Evolutionary conservation across 805 yeast species (phyloP).

Genomic region (Alloascoidea africana): DNA sequence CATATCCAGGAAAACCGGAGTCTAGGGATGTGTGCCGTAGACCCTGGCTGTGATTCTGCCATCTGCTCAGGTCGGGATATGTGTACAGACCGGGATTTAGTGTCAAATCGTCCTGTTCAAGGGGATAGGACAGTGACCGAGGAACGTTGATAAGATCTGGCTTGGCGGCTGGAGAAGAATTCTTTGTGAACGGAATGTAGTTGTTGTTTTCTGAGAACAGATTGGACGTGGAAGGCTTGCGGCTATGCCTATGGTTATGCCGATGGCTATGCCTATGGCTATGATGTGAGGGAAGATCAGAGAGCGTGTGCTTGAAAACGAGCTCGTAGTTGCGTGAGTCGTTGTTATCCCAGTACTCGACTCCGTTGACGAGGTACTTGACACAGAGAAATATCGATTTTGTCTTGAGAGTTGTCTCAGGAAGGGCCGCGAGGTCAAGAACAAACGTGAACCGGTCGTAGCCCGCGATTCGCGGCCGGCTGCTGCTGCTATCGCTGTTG

Average conservation of each 20-base stretch:
- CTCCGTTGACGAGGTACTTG: slow-evolving; percentile 29
- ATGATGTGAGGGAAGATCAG: background rate
- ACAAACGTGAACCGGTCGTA: slow-evolving; percentile 65
- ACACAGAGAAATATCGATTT: slow-evolving; percentile 37
- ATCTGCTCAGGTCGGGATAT: background rate
- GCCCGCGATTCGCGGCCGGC: too few relatives aligned
- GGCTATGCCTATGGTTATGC: background rate
- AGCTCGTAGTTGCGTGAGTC: slow-evolving; percentile 39
- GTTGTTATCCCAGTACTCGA: slow-evolving; percentile 74
- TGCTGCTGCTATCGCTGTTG: slow-evolving; percentile 9
- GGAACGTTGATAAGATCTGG: background rate
- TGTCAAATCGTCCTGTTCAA: background rate
- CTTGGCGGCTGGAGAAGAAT: background rate
- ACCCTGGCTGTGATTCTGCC: background rate
- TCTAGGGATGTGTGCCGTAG: too few relatives aligned
- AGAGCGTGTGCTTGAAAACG: slow-evolving; percentile 16
- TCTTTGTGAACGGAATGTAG: background rate
- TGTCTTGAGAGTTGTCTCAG: slow-evolving; percentile 13
- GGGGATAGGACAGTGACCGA: background rate
- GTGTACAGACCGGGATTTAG: background rate
- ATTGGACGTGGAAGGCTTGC: background rate
- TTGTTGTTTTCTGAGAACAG: background rate
- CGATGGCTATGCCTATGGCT: too few relatives aligned
- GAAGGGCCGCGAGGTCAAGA: slow-evolving; percentile 23
- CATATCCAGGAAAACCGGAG: too few relatives aligned